These are phyloP conservation scores for Arabidopsis hybrid DNA, from an alignment of 441 rosid genomes.

Conservation along the genomic window DNA sequence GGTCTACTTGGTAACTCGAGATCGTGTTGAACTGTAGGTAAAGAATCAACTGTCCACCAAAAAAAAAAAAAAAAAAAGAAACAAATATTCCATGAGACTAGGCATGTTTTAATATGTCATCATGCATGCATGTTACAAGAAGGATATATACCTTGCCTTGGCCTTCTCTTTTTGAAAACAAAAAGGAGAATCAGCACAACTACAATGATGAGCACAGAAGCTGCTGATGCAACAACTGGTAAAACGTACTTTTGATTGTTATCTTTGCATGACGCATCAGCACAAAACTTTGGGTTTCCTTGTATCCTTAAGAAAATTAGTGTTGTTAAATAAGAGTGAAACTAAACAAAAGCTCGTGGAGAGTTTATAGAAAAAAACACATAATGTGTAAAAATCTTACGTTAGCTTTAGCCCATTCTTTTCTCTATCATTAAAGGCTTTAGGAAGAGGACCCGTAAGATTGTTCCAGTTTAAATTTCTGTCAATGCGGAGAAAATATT, in stretches of 20 bases:
- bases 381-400: conserved; percentile 1
- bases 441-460: conserved; percentile 36
- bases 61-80: not conserved
- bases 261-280: conserved; percentile 17
- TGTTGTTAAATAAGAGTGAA: not conserved
- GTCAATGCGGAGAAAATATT: not conserved
- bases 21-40: not conserved
- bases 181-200: conserved; percentile 13
- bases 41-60: not conserved
- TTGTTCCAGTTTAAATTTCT: conserved; percentile 36
- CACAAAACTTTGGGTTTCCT: conserved; percentile 29
- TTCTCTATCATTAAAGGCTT: conserved; percentile 6
- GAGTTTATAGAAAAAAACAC: not conserved
- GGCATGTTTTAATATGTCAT: not conserved
- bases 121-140: not conserved
- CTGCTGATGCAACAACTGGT: conserved; percentile 31
- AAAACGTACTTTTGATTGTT: conserved; percentile 10
- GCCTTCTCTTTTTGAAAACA: conserved; percentile 12
- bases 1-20: not conserved
- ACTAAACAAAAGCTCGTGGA: not conserved
- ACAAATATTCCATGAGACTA: not conserved
- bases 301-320: not conserved
- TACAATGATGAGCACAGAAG: conserved; percentile 24
- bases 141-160: conserved; percentile 15
- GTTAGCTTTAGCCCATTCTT: conserved; percentile 28